Percentiles rank a stretch among this genome's conserved stretches.
Evolutionary conservation across 305 asterid genomes (phyloP).

Genomic region (Plantago rigida): DNA sequence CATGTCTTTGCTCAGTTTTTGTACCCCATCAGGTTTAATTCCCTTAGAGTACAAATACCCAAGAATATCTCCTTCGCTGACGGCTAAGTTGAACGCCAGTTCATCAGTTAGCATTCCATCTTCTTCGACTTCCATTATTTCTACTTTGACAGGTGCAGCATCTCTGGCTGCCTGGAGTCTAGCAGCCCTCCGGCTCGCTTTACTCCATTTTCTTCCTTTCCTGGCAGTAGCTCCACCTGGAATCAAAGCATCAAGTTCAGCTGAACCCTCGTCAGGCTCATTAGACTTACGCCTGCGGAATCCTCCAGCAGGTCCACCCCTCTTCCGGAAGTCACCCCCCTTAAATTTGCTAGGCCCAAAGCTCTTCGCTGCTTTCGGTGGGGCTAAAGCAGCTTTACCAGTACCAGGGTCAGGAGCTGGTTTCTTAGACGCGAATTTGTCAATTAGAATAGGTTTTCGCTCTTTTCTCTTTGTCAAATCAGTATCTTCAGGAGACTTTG

Average conservation of each 20-base stretch:
- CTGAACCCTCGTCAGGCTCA: constrained; percentile 46
- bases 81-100: constrained; percentile 73
- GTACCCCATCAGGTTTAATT: constrained; percentile 91
- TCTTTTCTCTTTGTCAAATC: constrained; percentile 49
- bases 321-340: constrained; percentile 55
- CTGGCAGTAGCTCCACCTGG: constrained; percentile 68
- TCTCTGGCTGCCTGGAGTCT: constrained; percentile 78
- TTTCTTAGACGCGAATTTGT: constrained; percentile 89
- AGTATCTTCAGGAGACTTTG: constrained; percentile 41
- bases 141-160: constrained; percentile 84
- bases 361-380: constrained; percentile 59
- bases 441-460: constrained; percentile 79
- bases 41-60: constrained; percentile 72
- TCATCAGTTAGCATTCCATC: constrained; percentile 90
- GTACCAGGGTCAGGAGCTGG: constrained; percentile 62
- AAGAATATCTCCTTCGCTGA: constrained; percentile 83
- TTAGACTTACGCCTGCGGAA: constrained; percentile 53
- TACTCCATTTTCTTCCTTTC: constrained; percentile 94
- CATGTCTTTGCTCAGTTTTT: constrained; percentile 80
- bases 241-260: constrained; percentile 44
- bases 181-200: constrained; percentile 97
- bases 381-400: constrained; percentile 75
- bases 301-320: constrained; percentile 47
- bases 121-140: constrained; percentile 81
- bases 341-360: constrained; percentile 58